A percentile compares a stretch with the other conserved stretches of the same genome.
Conservation (phyloP, 345 rosid species). For the Rhodamnia rubescens region DNA sequence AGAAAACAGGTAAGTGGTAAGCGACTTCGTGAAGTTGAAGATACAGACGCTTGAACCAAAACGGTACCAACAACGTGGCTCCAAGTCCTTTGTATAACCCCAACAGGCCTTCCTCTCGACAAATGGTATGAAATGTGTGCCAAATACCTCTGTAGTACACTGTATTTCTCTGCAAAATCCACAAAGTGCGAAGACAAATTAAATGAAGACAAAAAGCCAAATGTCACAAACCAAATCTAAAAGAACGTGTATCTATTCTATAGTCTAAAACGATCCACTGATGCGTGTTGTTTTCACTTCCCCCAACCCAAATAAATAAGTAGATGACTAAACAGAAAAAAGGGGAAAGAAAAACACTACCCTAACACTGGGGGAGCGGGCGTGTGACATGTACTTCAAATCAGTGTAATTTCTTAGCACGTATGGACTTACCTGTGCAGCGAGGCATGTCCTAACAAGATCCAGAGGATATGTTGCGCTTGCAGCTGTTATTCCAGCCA, state of each 20-base stretch:
- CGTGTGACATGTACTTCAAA: neutral
- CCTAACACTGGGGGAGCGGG: neutral
- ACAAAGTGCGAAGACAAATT: neutral
- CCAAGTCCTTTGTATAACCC: slow-evolving; percentile 98
- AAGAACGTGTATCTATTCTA: neutral
- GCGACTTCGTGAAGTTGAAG: neutral
- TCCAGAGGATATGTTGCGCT: slow-evolving; percentile 85
- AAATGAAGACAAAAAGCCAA: neutral
- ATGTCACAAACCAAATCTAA: neutral
- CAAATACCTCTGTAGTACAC: slow-evolving; percentile 76
- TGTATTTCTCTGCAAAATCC: slow-evolving; percentile 50
- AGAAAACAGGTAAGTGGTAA: neutral
- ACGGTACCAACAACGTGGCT: slow-evolving; percentile 73
- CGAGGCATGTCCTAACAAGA: slow-evolving; percentile 94
- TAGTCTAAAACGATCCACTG: neutral
- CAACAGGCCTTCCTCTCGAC: slow-evolving; percentile 69
- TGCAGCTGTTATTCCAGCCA: slow-evolving; percentile 95
- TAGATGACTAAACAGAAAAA: neutral
- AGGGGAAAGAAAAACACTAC: neutral
- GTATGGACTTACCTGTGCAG: slow-evolving; percentile 63
- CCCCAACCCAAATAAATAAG: neutral
- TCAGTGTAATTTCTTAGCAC: neutral
- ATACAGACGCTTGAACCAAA: neutral
- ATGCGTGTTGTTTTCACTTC: neutral
- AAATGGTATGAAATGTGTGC: slow-evolving; percentile 68